These are phyloP conservation scores for Dryas alaskensis DNA, from an alignment of 306 rosid genomes.

Conservation along the genomic window DNA sequence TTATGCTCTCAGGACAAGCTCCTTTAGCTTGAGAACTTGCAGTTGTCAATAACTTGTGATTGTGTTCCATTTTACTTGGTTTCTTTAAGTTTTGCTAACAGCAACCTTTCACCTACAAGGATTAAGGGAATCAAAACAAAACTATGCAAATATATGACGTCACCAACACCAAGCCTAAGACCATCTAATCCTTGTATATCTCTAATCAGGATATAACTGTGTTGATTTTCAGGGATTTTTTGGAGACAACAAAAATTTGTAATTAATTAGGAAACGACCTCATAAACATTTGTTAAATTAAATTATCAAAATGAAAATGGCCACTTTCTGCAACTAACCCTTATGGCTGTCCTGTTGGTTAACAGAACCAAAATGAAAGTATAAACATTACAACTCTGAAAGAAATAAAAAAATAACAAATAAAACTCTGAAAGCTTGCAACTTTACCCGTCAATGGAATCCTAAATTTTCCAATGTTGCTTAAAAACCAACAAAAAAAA, in stretches of 20 bases:
- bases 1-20: background rate
- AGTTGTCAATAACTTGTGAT: background rate
- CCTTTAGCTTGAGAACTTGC: slow-evolving; percentile 3
- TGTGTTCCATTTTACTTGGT: background rate
- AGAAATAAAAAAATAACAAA: too few species aligned
- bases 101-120: background rate
- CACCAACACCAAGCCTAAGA: background rate
- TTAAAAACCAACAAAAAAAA: too few species aligned
- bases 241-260: background rate
- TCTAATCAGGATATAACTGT: background rate
- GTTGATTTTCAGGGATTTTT: background rate
- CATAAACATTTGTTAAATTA: background rate
- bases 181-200: background rate
- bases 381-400: too few species aligned
- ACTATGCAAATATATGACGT: background rate
- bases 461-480: too few species aligned
- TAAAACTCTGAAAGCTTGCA: too few species aligned
- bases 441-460: too few species aligned
- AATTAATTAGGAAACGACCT: background rate
- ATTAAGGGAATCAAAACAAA: background rate
- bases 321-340: too few species aligned
- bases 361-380: too few species aligned
- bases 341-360: too few species aligned
- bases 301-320: too few species aligned
- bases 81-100: background rate